Evolutionary conservation across 1,139 yeast species (phyloP), one percentile per base, ranked within the genome.

Genomic region (Yamadazyma dendronema): DNA sequence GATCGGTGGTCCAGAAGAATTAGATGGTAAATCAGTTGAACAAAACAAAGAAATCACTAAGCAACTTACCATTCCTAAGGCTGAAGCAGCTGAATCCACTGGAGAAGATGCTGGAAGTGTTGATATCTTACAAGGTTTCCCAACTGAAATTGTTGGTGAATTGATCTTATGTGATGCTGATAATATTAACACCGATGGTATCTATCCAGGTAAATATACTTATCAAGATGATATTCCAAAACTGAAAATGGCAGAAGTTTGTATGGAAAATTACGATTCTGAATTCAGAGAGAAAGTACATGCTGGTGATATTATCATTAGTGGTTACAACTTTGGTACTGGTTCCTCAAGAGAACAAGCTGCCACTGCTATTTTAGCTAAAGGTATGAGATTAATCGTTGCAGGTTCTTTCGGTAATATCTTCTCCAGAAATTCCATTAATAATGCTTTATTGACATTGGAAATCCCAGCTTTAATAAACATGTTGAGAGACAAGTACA

Each of bases 261-360:
- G 98, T 69, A 94, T 92, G 99, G 98, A 92, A 65, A 92, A 92
- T 67, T 92, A 94, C 62, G 99, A 92, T 62, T 61, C 86, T 14
- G 95, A 90, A 49, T 92, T 92, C 62, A 80, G 84, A 39, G 48
- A 65, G 34, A 89, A 88, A 70, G 87, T 95, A 29, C 72, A 80
- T 47, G 77, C 95, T 6, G 88, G 95, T 39, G 99, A 92, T 61
- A 89, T 92, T 48, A 79, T 92, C 40, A 78, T 92, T 36, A 80
- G 92, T 40, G 99, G 99, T 15, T 94, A 70, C 72, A 94, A 94
- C 60, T 92, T 92, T 57, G 99, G 98, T 51, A 90, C 97, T 14
- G 98, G 98, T 31, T 89, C 97, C 4, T 88, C 96, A n/a, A 82
- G 98, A 66, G 99, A 92, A 62, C 99, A 92, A 67, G 99, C 98